Evolutionary conservation across 2,329 filamentous ascomycete species (phyloP).

Genomic region (Monosporascus ibericus): DNA sequence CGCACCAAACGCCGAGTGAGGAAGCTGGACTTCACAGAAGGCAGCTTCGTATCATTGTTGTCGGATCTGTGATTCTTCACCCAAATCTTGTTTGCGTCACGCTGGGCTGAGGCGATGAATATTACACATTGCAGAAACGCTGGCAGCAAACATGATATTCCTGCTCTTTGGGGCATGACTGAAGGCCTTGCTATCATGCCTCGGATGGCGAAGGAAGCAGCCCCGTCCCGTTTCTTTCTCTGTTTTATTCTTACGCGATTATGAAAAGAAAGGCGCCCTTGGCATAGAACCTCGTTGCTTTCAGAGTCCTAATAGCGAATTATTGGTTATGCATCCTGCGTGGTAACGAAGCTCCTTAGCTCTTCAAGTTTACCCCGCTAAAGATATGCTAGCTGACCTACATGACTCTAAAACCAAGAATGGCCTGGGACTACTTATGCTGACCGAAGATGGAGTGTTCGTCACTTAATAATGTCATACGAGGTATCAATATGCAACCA

Average conservation of each 20-base stretch:
- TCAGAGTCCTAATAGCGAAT: constrained; percentile 8
- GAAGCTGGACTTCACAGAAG: not conserved
- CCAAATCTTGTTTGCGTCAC: constrained; percentile 10
- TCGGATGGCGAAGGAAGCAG: constrained; percentile 1
- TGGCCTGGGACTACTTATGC: not conserved
- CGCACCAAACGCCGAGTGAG: not conserved
- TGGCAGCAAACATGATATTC: constrained; percentile 7
- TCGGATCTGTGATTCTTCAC: constrained; percentile 2
- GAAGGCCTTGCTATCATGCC: constrained; percentile 7
- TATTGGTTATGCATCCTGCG: constrained; percentile 6
- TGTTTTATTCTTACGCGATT: not conserved
- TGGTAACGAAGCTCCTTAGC: constrained; percentile 6
- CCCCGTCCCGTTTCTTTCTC: not conserved
- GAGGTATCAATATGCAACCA: constrained; percentile 13
- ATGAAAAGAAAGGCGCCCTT: too few species aligned
- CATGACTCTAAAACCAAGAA: constrained; percentile 3
- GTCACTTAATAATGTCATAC: constrained; percentile 4
- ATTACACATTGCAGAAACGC: not conserved
- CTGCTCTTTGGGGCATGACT: not conserved
- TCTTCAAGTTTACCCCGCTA: constrained; percentile 13
- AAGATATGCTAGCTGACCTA: constrained; percentile 1
- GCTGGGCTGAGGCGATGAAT: constrained; percentile 1
- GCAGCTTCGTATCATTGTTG: constrained; percentile 7
- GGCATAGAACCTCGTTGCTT: too few species aligned
- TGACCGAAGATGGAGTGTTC: not conserved